Conservation (phyloP, 805 yeast species). For the Metschnikowia colocasiae region DNA sequence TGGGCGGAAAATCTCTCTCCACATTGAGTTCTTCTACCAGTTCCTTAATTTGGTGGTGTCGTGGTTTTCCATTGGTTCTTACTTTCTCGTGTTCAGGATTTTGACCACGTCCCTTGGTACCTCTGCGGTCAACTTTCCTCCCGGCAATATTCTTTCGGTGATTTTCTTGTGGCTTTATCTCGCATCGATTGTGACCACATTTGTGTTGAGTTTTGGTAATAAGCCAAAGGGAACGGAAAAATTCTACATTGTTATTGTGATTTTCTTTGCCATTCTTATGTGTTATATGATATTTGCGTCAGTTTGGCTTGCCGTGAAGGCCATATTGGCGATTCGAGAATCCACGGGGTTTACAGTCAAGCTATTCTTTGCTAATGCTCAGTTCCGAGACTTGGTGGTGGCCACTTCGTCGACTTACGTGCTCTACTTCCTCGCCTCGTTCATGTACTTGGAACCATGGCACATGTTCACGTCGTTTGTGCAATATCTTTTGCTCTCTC, state of each 20-base stretch:
- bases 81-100: slow-evolving; percentile 59
- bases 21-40: slow-evolving; percentile 55
- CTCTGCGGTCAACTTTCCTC: slow-evolving; percentile 36
- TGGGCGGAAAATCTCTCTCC: slow-evolving; percentile 48
- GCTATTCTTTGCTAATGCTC: slow-evolving; percentile 44
- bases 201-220: slow-evolving; percentile 61
- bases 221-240: slow-evolving; percentile 59
- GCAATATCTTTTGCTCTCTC: slow-evolving; percentile 49
- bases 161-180: slow-evolving; percentile 53
- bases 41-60: slow-evolving; percentile 50
- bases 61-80: slow-evolving; percentile 64
- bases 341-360: slow-evolving; percentile 40
- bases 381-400: slow-evolving; percentile 49
- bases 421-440: slow-evolving; percentile 54
- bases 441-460: slow-evolving; percentile 64
- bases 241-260: slow-evolving; percentile 49
- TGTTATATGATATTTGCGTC: slow-evolving; percentile 58
- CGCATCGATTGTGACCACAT: slow-evolving; percentile 56
- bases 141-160: slow-evolving; percentile 48
- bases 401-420: slow-evolving; percentile 61
- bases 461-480: slow-evolving; percentile 55
- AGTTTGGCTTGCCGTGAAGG: slow-evolving; percentile 52
- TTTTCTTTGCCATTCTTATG: slow-evolving; percentile 58
- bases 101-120: slow-evolving; percentile 51
- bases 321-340: slow-evolving; percentile 37